These are phyloP conservation scores for Penicillium salamii DNA, from an alignment of 495 filamentous ascomycete species.

Conservation along the genomic window DNA sequence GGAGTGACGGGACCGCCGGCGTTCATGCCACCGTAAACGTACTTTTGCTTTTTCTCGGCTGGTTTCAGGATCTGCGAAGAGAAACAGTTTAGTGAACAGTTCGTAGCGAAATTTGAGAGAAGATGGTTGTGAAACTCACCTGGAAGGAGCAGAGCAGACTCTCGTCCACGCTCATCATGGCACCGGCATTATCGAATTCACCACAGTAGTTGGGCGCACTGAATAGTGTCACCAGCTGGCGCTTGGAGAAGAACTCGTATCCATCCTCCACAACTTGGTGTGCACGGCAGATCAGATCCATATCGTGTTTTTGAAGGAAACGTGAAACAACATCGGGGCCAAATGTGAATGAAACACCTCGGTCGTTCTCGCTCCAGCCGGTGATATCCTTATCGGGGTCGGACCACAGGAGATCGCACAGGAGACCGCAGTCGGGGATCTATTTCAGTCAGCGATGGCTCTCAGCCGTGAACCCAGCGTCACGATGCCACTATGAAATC, in stretches of 20 bases:
- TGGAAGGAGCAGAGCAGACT: constrained; percentile 98
- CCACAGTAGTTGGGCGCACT: constrained; percentile 99
- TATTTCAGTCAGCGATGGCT: constrained; percentile 55
- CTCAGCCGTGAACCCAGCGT: constrained; percentile 38
- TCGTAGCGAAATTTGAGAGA: background rate
- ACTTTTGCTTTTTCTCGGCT: constrained; percentile 99
- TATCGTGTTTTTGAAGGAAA: constrained; percentile 99
- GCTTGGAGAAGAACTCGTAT: constrained; percentile 99
- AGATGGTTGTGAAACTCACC: constrained; percentile 45
- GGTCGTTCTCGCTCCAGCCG: constrained; percentile 99
- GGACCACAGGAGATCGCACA: constrained; percentile 97
- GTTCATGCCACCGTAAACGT: constrained; percentile 88
- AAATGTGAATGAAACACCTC: constrained; percentile 98
- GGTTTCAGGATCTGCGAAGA: constrained; percentile 86
- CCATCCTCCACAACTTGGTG: constrained; percentile 99
- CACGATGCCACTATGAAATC: constrained; percentile 18
- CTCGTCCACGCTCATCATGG: constrained; percentile 99
- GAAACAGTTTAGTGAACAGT: constrained; percentile 6
- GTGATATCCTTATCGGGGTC: constrained; percentile 99
- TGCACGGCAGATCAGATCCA: constrained; percentile 98
- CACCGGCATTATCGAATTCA: constrained; percentile 98
- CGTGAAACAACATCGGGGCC: constrained; percentile 98
- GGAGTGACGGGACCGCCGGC: constrained; percentile 83
- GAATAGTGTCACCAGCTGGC: constrained; percentile 95
- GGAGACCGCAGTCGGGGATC: constrained; percentile 97